A percentile compares a stretch with the other conserved stretches of the same genome.
Conservation (phyloP, 2,329 filamentous ascomycete genomes). For the Pseudovirgaria hyperparasitica region DNA sequence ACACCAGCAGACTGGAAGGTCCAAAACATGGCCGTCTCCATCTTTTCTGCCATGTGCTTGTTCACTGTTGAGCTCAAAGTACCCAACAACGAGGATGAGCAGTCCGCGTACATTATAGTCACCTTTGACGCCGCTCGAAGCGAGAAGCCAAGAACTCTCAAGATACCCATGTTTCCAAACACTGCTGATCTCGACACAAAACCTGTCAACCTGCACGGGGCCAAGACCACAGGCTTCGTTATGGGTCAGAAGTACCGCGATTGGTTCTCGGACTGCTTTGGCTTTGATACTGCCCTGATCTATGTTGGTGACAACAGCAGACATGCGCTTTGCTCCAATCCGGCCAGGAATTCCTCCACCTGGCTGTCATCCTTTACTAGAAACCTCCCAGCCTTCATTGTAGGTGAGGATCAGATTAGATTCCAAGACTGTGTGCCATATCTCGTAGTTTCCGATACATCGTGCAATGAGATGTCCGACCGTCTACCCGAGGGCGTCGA, state of each 20-base stretch:
- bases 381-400: conserved; percentile 9
- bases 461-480: conserved; percentile 51
- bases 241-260: conserved; percentile 29
- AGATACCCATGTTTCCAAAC: conserved; percentile 28
- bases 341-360: conserved; percentile 7
- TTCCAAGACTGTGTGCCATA: conserved; percentile 69
- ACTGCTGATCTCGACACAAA: conserved; percentile 20
- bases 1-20: conserved; percentile 8
- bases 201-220: conserved; percentile 31
- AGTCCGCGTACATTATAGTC: conserved; percentile 22
- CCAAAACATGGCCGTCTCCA: conserved; percentile 30
- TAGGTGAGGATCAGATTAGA: conserved; percentile 33
- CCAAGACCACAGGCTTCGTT: conserved; percentile 27
- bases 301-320: conserved; percentile 31
- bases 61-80: conserved; percentile 26
- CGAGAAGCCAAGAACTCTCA: conserved; percentile 14
- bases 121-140: conserved; percentile 24
- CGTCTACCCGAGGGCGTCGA: conserved; percentile 20
- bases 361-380: conserved; percentile 20
- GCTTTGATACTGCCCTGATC: conserved; percentile 28
- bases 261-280: conserved; percentile 33
- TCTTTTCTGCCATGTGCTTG: conserved; percentile 27
- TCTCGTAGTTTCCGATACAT: conserved; percentile 57
- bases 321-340: conserved; percentile 24
- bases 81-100: conserved; percentile 14